A percentile compares a stretch with the other conserved stretches of the same genome.
These are phyloP conservation scores for Suhomyces vadensis DNA, from an alignment of 805 yeast species.

Conservation along the genomic window DNA sequence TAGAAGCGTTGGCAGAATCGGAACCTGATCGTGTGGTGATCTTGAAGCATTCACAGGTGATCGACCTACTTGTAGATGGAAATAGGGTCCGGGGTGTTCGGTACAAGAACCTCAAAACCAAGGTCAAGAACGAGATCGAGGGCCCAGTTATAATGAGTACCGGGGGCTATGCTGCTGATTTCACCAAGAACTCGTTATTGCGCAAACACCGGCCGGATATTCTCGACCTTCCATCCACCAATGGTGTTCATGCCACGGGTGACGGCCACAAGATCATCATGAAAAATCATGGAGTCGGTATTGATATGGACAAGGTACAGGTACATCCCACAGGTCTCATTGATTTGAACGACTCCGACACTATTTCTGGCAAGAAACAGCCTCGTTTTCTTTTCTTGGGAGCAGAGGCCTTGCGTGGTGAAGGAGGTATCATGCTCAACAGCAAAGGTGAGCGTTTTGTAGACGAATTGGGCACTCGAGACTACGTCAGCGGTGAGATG, in stretches of 20 bases:
- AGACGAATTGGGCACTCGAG: constrained; percentile 61
- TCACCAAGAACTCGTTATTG: constrained; percentile 51
- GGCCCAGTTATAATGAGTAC: constrained; percentile 66
- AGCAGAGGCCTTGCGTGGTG: constrained; percentile 67
- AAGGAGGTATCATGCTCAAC: constrained; percentile 61
- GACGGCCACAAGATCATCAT: constrained; percentile 61
- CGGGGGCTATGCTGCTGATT: constrained; percentile 70
- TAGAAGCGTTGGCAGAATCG: constrained; percentile 47
- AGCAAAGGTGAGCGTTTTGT: constrained; percentile 55
- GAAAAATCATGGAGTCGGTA: constrained; percentile 52
- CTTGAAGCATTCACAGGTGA: constrained; percentile 29
- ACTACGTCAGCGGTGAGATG: constrained; percentile 60
- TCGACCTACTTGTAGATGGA: constrained; percentile 39
- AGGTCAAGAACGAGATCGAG: constrained; percentile 30
- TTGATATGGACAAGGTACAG: constrained; percentile 65
- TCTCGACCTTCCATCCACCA: constrained; percentile 56
- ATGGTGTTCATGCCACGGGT: constrained; percentile 62
- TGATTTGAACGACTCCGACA: constrained; percentile 47
- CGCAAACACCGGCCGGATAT: constrained; percentile 61
- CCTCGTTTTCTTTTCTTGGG: constrained; percentile 60
- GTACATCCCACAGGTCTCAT: constrained; percentile 70
- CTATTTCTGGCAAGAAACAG: constrained; percentile 32
- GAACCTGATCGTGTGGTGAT: constrained; percentile 42
- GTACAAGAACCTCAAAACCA: constrained; percentile 32
- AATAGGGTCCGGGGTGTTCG: constrained; percentile 30